Base-by-base conservation (phyloP, 768 basidiomycete species). In the Podaxis pistillaris region DNA sequence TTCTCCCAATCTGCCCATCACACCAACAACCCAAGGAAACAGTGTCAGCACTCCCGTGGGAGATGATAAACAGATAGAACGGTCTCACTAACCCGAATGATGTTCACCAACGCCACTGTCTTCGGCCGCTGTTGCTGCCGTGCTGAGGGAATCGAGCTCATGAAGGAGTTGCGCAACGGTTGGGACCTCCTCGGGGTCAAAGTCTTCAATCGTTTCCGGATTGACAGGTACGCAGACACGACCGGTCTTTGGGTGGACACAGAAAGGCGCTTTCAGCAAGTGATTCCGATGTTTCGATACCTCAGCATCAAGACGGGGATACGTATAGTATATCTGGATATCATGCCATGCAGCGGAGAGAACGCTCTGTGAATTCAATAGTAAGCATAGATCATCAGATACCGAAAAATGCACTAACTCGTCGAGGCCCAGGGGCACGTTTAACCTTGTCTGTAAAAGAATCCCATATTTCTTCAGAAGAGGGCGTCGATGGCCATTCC, bases 261-360 rank as follows among this genome's bases (percentile, higher is more conserved):
- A 97, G 75, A 99, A 99, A 0, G 97, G 97, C 22, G 94, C 90
- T 76, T 99, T 99, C 58, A 99, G 84, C 78, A 99, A 82, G 79
- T 99, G 97, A 77, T 99, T 98, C 55, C 95, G 85, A 71, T 96
- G 93, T 70, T 98, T 96, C 2, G 95, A 96, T 30, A 99, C 97
- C 74, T 99, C 97, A 13, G 92, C 91, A 73, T 99, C 97, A 58
- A 99, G 84, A 12, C 97, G 87, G 1, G 96, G 96, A 74, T 98
- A 99, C 0, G 92, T 96, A 74, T 97, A 98, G 68, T 94, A 90
- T 12, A 99, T 78, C 52, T 97, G 80, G 63, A 98, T 85, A 64
- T 98, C 96, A 72, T 96, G 89, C 77, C 94, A 78, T 3, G 87
- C 86, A 1, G 75, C 74, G 58, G 66, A 75, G 46, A 85, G 66